Base-by-base conservation (phyloP, 257 asterid genomes). In the Perilla frutescens region DNA sequence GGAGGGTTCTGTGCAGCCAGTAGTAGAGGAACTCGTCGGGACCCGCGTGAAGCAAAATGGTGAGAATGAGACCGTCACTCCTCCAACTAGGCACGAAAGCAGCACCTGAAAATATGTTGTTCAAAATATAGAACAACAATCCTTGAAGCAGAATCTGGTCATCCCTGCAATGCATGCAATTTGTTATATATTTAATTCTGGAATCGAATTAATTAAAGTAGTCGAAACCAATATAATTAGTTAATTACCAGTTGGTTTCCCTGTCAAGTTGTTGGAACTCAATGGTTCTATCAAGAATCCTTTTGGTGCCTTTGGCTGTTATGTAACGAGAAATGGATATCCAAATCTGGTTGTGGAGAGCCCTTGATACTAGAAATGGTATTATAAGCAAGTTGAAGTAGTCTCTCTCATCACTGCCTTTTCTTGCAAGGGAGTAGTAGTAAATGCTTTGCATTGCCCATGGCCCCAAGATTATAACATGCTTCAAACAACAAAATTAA, bases 191-290 rank as follows among this genome's bases (percentile, higher is more conserved):
- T n/a, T n/a, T n/a, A n/a, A n/a, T n/a, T n/a, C n/a, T n/a, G n/a
- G n/a, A n/a, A n/a, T n/a, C n/a, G n/a, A n/a, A n/a, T n/a, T n/a
- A n/a, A n/a, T n/a, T 39, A 3, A 39, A 39, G 41, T 39, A 39
- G 14, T 3, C 3, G 11, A 29, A 41, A 56, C 1, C 9, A 31
- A 2, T 3, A 13, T 13, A 5, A 26, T n/a, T n/a, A n/a, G n/a
- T n/a, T n/a, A n/a, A n/a, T 7, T 20, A 57, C 95, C 96, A 89
- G 71, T 74, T 85, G 66, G 74, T 83, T 76, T 89, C 92, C 47
- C 92, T 78, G 70, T 89, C 96, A 4, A 89, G 89, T 54, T 89
- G 96, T 0, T 89, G 92, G n/a, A 87, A 89, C 15, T 87, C 96
- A 26, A 89, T 87, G 77, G 67, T 74, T 41, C 80, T 76, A 34